Percentiles rank a stretch among this genome's conserved stretches.
phyloP scores from a whole-genome alignment of 176 grass and related monocot species.

The Paspalum notatum region DNA sequence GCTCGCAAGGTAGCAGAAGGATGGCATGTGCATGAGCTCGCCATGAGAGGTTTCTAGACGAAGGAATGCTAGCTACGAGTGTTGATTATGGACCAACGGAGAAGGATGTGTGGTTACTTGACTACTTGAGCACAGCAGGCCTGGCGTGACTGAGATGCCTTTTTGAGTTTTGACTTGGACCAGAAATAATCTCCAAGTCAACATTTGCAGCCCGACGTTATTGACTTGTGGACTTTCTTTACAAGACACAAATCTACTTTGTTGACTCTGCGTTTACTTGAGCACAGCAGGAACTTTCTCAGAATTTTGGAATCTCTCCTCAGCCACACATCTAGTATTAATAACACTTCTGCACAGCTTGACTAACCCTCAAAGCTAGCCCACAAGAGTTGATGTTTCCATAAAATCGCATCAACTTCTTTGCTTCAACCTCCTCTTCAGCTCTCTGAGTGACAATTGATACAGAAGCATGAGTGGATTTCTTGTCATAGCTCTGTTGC shows the following conservation, averaged over 20 bases:
- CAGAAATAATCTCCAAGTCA: neutral
- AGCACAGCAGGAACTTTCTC: neutral
- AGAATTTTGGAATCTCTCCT: neutral
- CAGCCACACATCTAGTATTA: neutral
- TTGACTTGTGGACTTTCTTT: neutral
- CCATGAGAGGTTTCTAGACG: constrained; percentile 13
- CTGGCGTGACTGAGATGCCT: too few relatives aligned
- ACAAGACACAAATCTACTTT: neutral
- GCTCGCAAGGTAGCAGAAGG: neutral
- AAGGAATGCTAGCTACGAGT: neutral
- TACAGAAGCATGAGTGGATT: neutral
- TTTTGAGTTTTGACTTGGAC: too few relatives aligned
- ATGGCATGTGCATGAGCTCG: neutral
- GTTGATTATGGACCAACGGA: neutral
- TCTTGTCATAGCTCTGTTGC: constrained; percentile 23
- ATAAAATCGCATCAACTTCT: neutral
- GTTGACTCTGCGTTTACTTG: neutral
- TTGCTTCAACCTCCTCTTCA: neutral
- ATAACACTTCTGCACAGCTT: neutral
- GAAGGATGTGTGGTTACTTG: neutral
- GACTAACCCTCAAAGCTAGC: neutral
- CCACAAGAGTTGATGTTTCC: neutral
- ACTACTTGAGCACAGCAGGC: neutral
- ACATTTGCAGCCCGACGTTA: too few relatives aligned
- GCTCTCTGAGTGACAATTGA: neutral